Evolutionary conservation across 2,329 filamentous ascomycete species (phyloP), one percentile per base, ranked within the genome.

Genomic region (Colletotrichum musicola): DNA sequence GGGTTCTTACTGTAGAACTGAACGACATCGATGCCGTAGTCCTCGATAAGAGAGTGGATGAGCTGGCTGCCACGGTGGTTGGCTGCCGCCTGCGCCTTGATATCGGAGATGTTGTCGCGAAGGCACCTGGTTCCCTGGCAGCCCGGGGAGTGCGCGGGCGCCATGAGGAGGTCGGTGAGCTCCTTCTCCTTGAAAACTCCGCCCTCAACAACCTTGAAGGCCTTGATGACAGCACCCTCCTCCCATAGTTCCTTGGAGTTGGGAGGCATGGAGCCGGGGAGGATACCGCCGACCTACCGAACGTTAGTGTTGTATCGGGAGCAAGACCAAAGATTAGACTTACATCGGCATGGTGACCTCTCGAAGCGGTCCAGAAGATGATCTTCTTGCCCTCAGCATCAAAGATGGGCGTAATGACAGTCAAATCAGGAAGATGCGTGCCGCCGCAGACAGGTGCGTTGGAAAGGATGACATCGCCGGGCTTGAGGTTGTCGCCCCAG

Each of bases 1-100:
- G 7, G 6, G 6, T 27, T 27, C 35, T 30, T 54, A 68, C 71
- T 81, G 71, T 80, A 80, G 75, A 91, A 91, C 69, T 93, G 90
- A 0, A 95, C 92, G 0, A 91, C 90, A 6, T 89, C 83, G 50
- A 92, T 87, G 7, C 90, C 88, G 73, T 93, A 94, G 73, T 95
- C 92, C 27, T 87, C 85, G 71, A 95, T 93, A 1, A 95, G 81
- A 0, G 86, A 84, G 50, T 85, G 87, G 71, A 95, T 93, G 18
- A 95, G 83, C 47, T 88, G 88, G 73, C 95, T 95, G 9, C 94
- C 94, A 73, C 94, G 94, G 73, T 94, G 91, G 75, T 97, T 97
- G 13, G 93, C 93, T 0, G 94, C 93, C 13, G 96, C 91, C 76
- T 97, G 93, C 0, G 94, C 94, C 78, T 95, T 94, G 47, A 97